Percentiles rank a stretch among this genome's conserved stretches.
These are phyloP conservation scores for Beta corolliflora DNA, from an alignment of 179 eudicot genomes.

Conservation along the genomic window DNA sequence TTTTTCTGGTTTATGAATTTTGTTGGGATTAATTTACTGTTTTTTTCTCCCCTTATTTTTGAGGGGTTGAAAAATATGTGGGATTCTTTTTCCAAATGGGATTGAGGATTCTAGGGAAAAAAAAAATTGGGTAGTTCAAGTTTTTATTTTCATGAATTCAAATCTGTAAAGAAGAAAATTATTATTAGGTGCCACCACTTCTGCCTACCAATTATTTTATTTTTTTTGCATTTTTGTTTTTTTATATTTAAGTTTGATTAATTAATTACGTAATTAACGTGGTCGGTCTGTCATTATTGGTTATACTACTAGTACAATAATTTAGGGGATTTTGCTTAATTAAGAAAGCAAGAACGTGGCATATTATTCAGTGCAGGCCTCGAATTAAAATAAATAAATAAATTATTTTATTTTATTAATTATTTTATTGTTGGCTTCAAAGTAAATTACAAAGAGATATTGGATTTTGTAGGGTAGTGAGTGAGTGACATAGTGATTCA, in stretches of 20 bases:
- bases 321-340: neutral
- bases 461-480: constrained; percentile 1
- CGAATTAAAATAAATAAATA: neutral
- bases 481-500: neutral
- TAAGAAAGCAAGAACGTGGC: constrained; percentile 4
- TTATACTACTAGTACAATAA: no score
- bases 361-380: neutral
- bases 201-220: neutral
- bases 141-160: neutral
- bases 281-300: neutral
- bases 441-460: neutral
- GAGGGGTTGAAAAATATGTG: neutral
- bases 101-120: neutral
- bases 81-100: neutral
- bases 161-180: constrained; percentile 15
- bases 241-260: neutral
- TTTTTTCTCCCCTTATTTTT: constrained; percentile 6
- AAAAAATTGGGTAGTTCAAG: constrained; percentile 2
- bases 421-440: neutral
- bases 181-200: neutral
- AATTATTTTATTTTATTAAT: neutral
- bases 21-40: constrained; percentile 3
- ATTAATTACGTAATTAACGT: neutral
- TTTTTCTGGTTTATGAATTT: neutral
- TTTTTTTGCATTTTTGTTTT: neutral